Evolutionary conservation across 2,329 filamentous ascomycete genomes (phyloP), one percentile per base, ranked within the genome.

Genomic region (Penicillium sp.): DNA sequence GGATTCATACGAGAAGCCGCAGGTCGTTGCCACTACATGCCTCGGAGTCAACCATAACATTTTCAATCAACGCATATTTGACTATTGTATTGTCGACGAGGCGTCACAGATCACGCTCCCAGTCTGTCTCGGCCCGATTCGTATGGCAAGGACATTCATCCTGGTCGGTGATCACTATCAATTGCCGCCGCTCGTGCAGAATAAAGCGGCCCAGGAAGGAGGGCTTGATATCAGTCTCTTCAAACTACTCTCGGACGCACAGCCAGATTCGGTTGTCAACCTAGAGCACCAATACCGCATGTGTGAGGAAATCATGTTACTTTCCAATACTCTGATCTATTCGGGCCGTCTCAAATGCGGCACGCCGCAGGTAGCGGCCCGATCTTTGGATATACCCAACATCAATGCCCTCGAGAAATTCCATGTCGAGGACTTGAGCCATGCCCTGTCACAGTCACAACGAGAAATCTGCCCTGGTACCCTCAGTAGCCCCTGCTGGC

Each of bases 41-140:
- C 82, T 99, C 27, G 91, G 92, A 2, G 90, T 97, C 70, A 93
- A 89, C 65, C 94, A 99, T 72, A 83, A 87, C 2, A 79, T 99
- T 9, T 97, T 99, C 76, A 88, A 85, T 55, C 89, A 93, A 69
- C 88, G 94, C 5, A 86, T 88, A 0, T 99, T 99, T 65, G 94
- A 99, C 75, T 97, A 97, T 71, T 99, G 94, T 70, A 97, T 99
- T 61, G 93, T 99, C 4, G 94, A 99, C 64, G 94, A 99, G 75
- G 94, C 94, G 0, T 97, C 92, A 2, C 94, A 99, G 69, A 97
- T 99, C 70, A 99, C 94, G 0, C 79, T 99, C 21, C 94, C 94
- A 0, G 93, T 97, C 21, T 97, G 94, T 63, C 80, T 97, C 0
- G 94, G 94, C 0, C 94, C 94, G 0, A 95, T 99, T 65, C 87